A percentile compares a stretch with the other conserved stretches of the same genome.
These are phyloP conservation scores for Quercus phellos DNA, from an alignment of 331 rosid species.

Conservation along the genomic window DNA sequence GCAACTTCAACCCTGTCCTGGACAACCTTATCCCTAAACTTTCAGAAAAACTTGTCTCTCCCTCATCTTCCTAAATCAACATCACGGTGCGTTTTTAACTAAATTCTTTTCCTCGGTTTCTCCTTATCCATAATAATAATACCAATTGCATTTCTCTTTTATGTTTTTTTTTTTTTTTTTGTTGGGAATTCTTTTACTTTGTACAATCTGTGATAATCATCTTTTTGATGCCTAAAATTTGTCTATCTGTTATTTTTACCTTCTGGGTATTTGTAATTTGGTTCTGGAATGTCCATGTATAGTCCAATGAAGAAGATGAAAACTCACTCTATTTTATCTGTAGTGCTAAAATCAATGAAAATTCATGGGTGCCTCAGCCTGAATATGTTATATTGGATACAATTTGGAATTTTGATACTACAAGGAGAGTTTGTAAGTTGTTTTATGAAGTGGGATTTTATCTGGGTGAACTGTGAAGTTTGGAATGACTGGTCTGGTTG, in stretches of 20 bases:
- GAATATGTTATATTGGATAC: background rate
- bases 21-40: slow-evolving; percentile 43
- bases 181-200: background rate
- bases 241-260: background rate
- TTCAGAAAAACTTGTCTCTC: background rate
- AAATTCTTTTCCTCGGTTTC: background rate
- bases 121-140: background rate
- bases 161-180: background rate
- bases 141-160: background rate
- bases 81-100: slow-evolving; percentile 28
- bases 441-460: background rate
- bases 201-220: background rate
- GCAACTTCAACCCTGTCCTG: slow-evolving; percentile 40
- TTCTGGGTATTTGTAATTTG: background rate
- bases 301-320: background rate
- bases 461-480: no score
- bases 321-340: background rate
- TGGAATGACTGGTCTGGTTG: no score
- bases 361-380: background rate
- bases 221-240: no score
- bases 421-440: background rate
- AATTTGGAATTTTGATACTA: background rate
- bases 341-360: background rate
- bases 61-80: background rate
- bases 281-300: background rate